Evolutionary conservation across 2,329 filamentous ascomycete genomes (phyloP).

Genomic region (Aspergillus sp.): DNA sequence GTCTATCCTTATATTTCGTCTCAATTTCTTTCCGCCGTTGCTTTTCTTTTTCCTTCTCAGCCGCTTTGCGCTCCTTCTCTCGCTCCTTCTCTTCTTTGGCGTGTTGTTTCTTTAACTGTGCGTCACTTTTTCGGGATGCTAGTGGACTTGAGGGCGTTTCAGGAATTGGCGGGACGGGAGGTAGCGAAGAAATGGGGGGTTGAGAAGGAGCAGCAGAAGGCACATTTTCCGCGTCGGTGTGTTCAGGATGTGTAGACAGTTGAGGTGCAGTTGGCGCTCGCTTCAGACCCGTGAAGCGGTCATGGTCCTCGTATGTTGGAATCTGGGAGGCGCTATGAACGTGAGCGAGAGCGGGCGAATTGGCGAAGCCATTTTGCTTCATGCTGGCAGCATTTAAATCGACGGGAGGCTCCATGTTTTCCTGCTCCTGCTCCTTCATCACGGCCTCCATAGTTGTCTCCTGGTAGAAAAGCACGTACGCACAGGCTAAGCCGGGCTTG

Average conservation of each 20-base stretch:
- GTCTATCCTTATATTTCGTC: conserved; percentile 49
- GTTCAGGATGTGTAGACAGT: conserved; percentile 46
- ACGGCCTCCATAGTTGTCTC: conserved; percentile 74
- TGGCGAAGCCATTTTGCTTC: conserved; percentile 34
- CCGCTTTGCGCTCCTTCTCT: conserved; percentile 58
- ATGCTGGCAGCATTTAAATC: conserved; percentile 37
- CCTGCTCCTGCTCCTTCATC: conserved; percentile 77
- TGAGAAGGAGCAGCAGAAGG: conserved; percentile 16
- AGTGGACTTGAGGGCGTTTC: conserved; percentile 32
- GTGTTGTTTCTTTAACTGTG: conserved; percentile 68
- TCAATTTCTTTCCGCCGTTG: conserved; percentile 60
- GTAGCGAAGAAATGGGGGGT: conserved; percentile 16
- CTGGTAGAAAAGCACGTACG: conserved; percentile 97
- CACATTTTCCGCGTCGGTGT: conserved; percentile 24
- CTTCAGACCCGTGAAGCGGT: conserved; percentile 31
- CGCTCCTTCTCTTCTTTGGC: conserved; percentile 59
- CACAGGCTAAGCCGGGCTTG: conserved; percentile 84
- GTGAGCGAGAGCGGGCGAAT: conserved; percentile 37
- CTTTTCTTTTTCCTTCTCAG: conserved; percentile 49
- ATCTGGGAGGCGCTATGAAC: conserved; percentile 41
- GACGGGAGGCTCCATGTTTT: conserved; percentile 54
- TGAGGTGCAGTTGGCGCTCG: conserved; percentile 45
- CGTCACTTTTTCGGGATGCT: conserved; percentile 61
- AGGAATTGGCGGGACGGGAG: conserved; percentile 33
- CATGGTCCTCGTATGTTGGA: conserved; percentile 37